Conservation (phyloP, 2,329 filamentous ascomycete species). For the Metarhizium brunneum region DNA sequence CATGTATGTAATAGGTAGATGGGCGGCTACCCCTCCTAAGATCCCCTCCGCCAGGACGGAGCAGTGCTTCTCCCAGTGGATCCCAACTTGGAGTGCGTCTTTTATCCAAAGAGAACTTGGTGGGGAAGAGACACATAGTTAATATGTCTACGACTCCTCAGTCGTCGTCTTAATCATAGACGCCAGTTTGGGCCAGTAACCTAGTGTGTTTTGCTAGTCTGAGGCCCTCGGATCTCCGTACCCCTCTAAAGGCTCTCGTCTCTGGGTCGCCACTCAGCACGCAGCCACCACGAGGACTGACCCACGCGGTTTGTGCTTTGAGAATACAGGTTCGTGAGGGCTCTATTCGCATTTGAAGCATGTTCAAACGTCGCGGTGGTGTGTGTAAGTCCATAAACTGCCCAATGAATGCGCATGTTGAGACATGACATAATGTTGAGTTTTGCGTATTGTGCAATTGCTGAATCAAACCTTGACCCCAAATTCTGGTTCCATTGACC, state of each 20-base stretch:
- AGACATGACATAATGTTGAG: slow-evolving; percentile 1
- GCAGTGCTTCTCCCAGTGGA: background rate
- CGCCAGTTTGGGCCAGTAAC: background rate
- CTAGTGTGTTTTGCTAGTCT: slow-evolving; percentile 2
- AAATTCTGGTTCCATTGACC: background rate
- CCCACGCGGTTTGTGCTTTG: background rate
- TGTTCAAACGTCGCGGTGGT: background rate
- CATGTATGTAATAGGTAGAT: background rate
- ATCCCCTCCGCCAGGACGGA: background rate
- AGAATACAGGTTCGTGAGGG: background rate
- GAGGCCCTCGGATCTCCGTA: background rate
- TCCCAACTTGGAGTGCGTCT: background rate
- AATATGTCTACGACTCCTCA: background rate
- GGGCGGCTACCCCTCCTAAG: background rate
- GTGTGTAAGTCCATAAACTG: background rate
- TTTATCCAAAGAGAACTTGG: background rate
- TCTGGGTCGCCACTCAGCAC: slow-evolving; percentile 3
- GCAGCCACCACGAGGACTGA: slow-evolving; percentile 2
- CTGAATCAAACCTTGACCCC: background rate
- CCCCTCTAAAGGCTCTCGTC: background rate
- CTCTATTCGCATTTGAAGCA: background rate
- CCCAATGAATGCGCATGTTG: background rate
- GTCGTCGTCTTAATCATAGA: background rate
- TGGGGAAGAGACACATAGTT: background rate
- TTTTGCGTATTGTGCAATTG: background rate